These are phyloP conservation scores for Lotus japonicus DNA, from an alignment of 306 rosid genomes.

Conservation along the genomic window DNA sequence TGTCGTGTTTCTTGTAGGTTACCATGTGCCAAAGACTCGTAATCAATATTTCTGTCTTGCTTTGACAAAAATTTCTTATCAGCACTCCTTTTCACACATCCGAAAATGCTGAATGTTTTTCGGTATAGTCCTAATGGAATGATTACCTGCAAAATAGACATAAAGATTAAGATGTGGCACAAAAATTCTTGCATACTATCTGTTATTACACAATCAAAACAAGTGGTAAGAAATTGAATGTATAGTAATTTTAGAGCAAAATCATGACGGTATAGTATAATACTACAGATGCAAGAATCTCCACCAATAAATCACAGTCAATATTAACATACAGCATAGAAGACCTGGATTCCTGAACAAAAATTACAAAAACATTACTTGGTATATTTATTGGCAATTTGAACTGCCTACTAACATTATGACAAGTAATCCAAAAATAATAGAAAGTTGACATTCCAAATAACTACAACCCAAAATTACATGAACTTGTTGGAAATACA, in stretches of 20 bases:
- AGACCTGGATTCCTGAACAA: no score
- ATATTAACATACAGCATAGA: not conserved
- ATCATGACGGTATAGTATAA: not conserved
- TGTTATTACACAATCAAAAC: not conserved
- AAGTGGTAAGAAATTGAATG: not conserved
- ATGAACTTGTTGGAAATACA: no score
- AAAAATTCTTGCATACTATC: not conserved
- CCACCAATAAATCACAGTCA: not conserved
- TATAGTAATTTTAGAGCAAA: not conserved
- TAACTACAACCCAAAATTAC: no score
- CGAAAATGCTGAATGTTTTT: constrained; percentile 39
- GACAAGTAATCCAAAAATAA: no score
- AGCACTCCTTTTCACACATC: constrained; percentile 28
- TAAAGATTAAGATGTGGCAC: not conserved
- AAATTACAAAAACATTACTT: no score
- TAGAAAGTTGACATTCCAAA: no score
- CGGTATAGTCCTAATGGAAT: constrained; percentile 45
- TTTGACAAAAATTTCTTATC: constrained; percentile 34
- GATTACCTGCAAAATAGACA: constrained; percentile 53
- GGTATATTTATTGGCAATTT: no score
- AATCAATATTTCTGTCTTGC: constrained; percentile 53
- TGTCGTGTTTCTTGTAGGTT: constrained; percentile 46
- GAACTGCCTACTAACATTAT: no score
- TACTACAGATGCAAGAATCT: not conserved
- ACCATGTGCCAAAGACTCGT: constrained; percentile 41